These are phyloP conservation scores for Cercophora scortea DNA, from an alignment of 495 filamentous ascomycete species.

Conservation along the genomic window DNA sequence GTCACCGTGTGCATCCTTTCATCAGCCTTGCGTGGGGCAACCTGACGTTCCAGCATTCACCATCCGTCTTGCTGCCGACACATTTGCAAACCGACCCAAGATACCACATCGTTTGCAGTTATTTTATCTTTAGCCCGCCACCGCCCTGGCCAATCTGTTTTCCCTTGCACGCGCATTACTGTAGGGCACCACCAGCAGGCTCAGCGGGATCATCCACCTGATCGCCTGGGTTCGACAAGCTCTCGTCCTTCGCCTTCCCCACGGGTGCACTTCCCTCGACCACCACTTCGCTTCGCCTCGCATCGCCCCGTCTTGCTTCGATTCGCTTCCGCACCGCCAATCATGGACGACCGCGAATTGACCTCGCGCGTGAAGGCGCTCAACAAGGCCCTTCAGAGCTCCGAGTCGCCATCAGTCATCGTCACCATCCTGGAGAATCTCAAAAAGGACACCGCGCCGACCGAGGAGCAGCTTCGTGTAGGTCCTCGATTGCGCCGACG, in stretches of 20 bases:
- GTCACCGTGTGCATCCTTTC: background rate
- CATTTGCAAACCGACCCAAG: background rate
- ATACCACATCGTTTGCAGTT: no score
- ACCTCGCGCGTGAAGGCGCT: slow-evolving; percentile 63
- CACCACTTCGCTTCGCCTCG: no score
- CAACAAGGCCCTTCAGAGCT: slow-evolving; percentile 60
- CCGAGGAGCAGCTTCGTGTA: slow-evolving; percentile 76
- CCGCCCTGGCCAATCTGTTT: no score
- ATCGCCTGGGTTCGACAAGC: no score
- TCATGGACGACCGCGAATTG: slow-evolving; percentile 78
- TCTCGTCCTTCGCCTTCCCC: no score
- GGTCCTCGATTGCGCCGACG: slow-evolving; percentile 16
- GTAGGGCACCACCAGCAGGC: no score
- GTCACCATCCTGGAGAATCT: slow-evolving; percentile 66
- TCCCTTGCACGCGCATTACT: no score
- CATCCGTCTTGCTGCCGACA: background rate
- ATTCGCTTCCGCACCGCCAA: background rate
- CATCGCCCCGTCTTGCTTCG: no score
- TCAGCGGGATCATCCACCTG: no score
- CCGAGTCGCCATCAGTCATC: slow-evolving; percentile 57
- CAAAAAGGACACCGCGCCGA: slow-evolving; percentile 68
- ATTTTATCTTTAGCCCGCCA: no score
- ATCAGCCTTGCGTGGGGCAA: background rate
- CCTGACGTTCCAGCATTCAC: no score
- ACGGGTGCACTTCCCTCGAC: no score